A percentile compares a stretch with the other conserved stretches of the same genome.
These are phyloP conservation scores for Exserohilum rostratum DNA, from an alignment of 2,329 filamentous ascomycete genomes.

Conservation along the genomic window DNA sequence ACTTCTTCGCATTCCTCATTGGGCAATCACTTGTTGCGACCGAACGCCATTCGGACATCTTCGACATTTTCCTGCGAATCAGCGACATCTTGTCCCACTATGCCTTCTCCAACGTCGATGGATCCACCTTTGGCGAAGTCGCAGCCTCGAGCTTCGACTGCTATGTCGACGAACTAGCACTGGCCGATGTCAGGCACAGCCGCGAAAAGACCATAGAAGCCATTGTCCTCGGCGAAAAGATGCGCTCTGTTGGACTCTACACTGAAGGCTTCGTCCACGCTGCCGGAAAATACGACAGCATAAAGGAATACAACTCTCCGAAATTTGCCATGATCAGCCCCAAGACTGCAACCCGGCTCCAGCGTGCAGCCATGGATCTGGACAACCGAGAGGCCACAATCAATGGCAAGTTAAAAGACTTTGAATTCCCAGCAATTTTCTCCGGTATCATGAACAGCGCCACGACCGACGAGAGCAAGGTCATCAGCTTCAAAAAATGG, in stretches of 20 bases:
- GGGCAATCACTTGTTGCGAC: slow-evolving; percentile 67
- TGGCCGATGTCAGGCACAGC: slow-evolving; percentile 81
- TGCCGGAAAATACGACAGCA: slow-evolving; percentile 79
- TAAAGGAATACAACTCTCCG: slow-evolving; percentile 71
- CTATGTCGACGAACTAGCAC: slow-evolving; percentile 76
- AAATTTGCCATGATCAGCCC: slow-evolving; percentile 73
- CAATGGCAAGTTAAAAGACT: slow-evolving; percentile 77
- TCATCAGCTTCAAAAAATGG: slow-evolving; percentile 85
- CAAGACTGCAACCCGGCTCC: slow-evolving; percentile 77
- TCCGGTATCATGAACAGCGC: slow-evolving; percentile 86
- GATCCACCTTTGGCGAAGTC: slow-evolving; percentile 68
- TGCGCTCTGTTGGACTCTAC: slow-evolving; percentile 82
- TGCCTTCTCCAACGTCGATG: slow-evolving; percentile 66
- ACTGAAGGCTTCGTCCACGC: slow-evolving; percentile 91
- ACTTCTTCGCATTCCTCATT: slow-evolving; percentile 68
- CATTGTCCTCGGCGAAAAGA: slow-evolving; percentile 84
- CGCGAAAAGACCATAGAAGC: slow-evolving; percentile 89
- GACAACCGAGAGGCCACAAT: slow-evolving; percentile 73
- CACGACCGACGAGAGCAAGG: slow-evolving; percentile 74
- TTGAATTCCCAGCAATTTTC: slow-evolving; percentile 90
- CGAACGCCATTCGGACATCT: slow-evolving; percentile 60
- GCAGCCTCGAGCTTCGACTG: slow-evolving; percentile 69
- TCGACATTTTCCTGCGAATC: slow-evolving; percentile 67
- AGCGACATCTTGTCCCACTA: slow-evolving; percentile 63
- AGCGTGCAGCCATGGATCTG: slow-evolving; percentile 81